Percentiles rank a stretch among this genome's conserved stretches.
phyloP scores from a whole-genome alignment of 2,329 filamentous ascomycete species.

The Aspergillus hortae region DNA sequence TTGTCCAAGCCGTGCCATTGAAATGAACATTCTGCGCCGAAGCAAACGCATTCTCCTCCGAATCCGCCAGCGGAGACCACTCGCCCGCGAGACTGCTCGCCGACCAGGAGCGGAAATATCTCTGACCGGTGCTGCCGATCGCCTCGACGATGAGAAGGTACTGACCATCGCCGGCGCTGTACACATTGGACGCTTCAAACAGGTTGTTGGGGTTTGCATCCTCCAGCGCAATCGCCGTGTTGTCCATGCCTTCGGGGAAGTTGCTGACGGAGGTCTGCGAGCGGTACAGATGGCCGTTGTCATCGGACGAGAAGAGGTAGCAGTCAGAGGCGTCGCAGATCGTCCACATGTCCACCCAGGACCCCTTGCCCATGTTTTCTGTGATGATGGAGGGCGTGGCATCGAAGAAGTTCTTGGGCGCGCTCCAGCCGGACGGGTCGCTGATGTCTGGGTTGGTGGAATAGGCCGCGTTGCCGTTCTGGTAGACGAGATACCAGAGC shows the following conservation, averaged over 20 bases:
- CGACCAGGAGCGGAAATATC: conserved; percentile 6
- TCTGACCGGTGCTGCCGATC: background rate
- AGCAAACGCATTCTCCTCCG: conserved; percentile 1
- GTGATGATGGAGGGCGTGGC: conserved; percentile 3
- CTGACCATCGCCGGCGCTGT: background rate
- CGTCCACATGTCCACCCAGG: conserved; percentile 6
- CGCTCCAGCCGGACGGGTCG: conserved; percentile 2
- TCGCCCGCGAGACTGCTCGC: background rate
- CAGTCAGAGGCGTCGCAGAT: conserved; percentile 2
- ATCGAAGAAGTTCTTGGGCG: conserved; percentile 3
- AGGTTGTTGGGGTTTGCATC: background rate
- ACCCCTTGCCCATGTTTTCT: background rate
- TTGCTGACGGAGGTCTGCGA: conserved; percentile 1
- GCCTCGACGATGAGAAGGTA: conserved; percentile 3
- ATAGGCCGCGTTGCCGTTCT: conserved; percentile 7
- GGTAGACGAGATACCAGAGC: conserved; percentile 3
- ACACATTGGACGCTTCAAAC: conserved; percentile 5
- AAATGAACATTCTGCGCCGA: background rate
- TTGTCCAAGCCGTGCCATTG: background rate
- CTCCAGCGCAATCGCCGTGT: conserved; percentile 2
- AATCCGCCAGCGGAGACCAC: background rate
- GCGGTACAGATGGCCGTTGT: conserved; percentile 5
- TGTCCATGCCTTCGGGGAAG: conserved; percentile 6
- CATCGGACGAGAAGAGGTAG: conserved; percentile 5
- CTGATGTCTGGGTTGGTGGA: conserved; percentile 5